Conservation (phyloP, 2,329 filamentous ascomycete species). For the Dothideomycetes sp. region DNA sequence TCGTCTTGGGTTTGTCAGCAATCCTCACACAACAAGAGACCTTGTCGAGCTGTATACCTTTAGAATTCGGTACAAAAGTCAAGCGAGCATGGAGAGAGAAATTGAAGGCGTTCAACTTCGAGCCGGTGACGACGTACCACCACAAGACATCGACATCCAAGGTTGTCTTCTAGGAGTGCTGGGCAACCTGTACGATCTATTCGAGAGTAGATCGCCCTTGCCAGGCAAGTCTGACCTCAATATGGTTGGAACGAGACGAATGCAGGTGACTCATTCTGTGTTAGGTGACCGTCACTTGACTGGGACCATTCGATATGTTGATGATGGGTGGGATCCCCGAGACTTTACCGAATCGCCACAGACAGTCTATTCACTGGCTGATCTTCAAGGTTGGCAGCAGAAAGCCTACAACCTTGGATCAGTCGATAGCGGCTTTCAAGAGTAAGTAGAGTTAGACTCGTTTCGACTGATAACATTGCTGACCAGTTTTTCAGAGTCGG, state of each 20-base stretch:
- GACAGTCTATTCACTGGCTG: background rate
- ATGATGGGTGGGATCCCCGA: constrained; percentile 3
- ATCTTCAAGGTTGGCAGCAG: background rate
- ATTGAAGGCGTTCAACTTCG: background rate
- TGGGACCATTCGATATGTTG: background rate
- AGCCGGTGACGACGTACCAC: background rate
- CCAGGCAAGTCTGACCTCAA: background rate
- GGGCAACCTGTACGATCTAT: background rate
- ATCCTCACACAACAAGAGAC: constrained; percentile 26
- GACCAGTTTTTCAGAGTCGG: too few species aligned
- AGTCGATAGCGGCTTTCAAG: background rate
- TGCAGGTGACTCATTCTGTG: background rate
- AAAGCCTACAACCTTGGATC: background rate
- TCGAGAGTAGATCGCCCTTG: background rate
- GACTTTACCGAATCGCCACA: background rate
- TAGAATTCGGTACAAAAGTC: constrained; percentile 28
- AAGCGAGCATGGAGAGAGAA: background rate
- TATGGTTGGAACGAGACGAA: background rate
- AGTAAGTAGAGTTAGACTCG: constrained; percentile 6
- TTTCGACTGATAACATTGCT: too few species aligned
- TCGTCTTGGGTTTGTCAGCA: constrained; percentile 30
- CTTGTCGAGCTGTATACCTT: constrained; percentile 39
- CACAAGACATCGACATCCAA: background rate
- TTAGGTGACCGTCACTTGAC: constrained; percentile 2
- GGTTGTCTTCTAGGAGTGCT: background rate